Evolutionary conservation across 176 grass and related monocot genomes (phyloP).

Genomic region (Musa troglodytarum): DNA sequence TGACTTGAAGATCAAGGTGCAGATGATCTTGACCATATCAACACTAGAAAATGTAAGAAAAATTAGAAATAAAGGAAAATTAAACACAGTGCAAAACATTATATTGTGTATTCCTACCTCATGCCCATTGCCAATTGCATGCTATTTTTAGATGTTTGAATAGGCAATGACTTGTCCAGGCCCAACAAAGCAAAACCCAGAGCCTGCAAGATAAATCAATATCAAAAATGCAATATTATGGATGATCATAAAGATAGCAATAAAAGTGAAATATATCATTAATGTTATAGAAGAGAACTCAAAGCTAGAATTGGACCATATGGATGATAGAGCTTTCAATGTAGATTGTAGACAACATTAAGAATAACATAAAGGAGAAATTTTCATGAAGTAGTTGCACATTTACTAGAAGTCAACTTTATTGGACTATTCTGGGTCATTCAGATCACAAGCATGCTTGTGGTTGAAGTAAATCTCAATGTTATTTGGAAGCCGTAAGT

Average conservation of each 20-base stretch:
- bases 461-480: not conserved
- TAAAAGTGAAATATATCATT: no score
- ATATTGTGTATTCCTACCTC: conserved; percentile 35
- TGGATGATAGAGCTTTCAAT: no score
- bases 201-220: conserved; percentile 27
- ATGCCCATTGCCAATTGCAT: conserved; percentile 41
- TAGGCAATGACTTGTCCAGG: conserved; percentile 33
- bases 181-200: conserved; percentile 63
- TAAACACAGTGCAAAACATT: not conserved
- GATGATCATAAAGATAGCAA: no score
- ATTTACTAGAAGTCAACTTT: not conserved
- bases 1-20: conserved; percentile 58
- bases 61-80: not conserved
- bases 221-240: no score
- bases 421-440: not conserved
- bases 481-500: not conserved
- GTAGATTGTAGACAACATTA: not conserved
- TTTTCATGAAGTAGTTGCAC: not conserved
- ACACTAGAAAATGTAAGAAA: conserved; percentile 50
- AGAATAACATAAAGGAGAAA: not conserved
- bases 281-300: no score
- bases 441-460: not conserved
- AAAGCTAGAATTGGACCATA: no score
- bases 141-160: conserved; percentile 40
- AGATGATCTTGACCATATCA: conserved; percentile 66